A percentile compares a stretch with the other conserved stretches of the same genome.
These are phyloP conservation scores for Amoebophrya sp. DNA, from an alignment of 169 alveolate genomes.

Conservation along the genomic window DNA sequence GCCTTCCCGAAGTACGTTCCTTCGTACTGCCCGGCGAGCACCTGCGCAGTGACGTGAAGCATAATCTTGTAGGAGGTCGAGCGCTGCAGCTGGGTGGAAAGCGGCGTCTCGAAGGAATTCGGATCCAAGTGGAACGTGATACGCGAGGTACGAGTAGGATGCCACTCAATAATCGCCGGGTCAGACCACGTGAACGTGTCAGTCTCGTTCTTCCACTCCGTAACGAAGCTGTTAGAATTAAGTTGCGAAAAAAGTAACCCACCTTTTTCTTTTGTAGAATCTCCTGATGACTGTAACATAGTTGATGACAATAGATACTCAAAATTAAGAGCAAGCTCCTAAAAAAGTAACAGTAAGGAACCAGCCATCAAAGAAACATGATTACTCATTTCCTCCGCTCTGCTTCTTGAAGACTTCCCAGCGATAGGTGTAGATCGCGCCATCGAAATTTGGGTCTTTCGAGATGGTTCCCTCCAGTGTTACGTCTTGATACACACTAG, in stretches of 20 bases:
- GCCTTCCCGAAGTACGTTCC: slow-evolving; percentile 7
- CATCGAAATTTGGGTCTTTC: slow-evolving; percentile 6
- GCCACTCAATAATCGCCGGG: not conserved
- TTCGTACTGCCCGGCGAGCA: slow-evolving; percentile 23
- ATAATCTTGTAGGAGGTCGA: not conserved
- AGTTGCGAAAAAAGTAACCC: not conserved
- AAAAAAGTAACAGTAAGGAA: too few species aligned
- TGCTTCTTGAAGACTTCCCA: not conserved
- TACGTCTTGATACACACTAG: not conserved
- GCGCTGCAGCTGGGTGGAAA: slow-evolving; percentile 19
- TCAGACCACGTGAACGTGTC: not conserved
- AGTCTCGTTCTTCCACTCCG: slow-evolving; percentile 27
- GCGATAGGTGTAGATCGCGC: not conserved
- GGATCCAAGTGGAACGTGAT: slow-evolving; percentile 12
- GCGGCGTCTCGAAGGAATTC: not conserved
- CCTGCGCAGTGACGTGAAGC: not conserved
- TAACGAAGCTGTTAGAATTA: not conserved
- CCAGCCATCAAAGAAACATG: too few species aligned
- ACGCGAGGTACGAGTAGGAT: not conserved
- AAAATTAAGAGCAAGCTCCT: too few species aligned
- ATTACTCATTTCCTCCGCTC: not conserved
- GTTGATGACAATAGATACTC: too few species aligned
- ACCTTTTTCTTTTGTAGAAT: too few species aligned
- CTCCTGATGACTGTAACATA: too few species aligned
- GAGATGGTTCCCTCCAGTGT: slow-evolving; percentile 16